Conservation (phyloP, 2,329 filamentous ascomycete species). For the Colletotrichum siamense region DNA sequence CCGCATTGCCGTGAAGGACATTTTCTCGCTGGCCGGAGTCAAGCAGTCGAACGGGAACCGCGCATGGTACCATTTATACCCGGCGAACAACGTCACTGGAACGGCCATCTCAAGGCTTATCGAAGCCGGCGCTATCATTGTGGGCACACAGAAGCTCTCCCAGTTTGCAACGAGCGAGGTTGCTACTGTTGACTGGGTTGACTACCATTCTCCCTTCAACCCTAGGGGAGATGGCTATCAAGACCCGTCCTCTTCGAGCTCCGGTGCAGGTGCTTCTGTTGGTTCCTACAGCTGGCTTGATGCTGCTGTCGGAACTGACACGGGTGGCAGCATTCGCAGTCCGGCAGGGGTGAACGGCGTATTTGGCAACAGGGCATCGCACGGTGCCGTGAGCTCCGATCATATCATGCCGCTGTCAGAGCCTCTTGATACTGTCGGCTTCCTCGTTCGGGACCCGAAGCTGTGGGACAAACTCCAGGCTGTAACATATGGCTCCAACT, state of each 20-base stretch:
- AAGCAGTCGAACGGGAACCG: constrained; percentile 61
- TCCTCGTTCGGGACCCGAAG: constrained; percentile 37
- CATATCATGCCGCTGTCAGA: constrained; percentile 44
- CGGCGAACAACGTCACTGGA: constrained; percentile 51
- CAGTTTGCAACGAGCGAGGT: constrained; percentile 50
- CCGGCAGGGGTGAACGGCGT: constrained; percentile 46
- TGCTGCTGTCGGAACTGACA: constrained; percentile 24
- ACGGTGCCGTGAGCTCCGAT: constrained; percentile 40
- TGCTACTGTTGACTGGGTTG: constrained; percentile 55
- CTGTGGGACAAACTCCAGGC: not conserved
- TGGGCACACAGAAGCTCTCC: constrained; percentile 52
- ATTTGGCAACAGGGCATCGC: constrained; percentile 42
- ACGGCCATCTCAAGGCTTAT: constrained; percentile 61
- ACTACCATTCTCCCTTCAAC: constrained; percentile 48
- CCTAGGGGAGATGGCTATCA: constrained; percentile 54
- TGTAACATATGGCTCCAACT: not conserved
- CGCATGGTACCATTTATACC: constrained; percentile 63
- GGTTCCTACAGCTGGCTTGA: constrained; percentile 29
- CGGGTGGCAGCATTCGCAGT: constrained; percentile 47
- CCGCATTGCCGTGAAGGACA: constrained; percentile 65
- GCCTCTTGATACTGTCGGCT: not conserved
- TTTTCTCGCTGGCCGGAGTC: constrained; percentile 58
- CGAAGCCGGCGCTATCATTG: constrained; percentile 60
- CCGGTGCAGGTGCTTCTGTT: constrained; percentile 33
- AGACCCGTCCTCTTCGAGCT: constrained; percentile 50